These are phyloP conservation scores for Taphrina wiesneri DNA, from an alignment of 1,139 yeast genomes.

Conservation along the genomic window DNA sequence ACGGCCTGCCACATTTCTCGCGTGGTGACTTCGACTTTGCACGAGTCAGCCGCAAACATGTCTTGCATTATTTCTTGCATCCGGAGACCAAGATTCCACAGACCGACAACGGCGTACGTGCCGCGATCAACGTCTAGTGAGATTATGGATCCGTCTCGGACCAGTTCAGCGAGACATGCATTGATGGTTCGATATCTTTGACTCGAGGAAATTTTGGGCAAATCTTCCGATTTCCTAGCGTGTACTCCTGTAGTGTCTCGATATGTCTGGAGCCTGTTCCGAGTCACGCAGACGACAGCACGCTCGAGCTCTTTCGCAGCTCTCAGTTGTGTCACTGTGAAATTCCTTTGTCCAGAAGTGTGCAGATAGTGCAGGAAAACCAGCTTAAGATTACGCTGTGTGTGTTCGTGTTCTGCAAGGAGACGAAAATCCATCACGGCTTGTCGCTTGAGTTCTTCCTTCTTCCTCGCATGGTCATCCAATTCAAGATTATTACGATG, in stretches of 20 bases:
- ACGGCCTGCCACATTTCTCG: constrained; percentile 21
- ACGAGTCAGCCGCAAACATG: not conserved
- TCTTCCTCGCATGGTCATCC: not conserved
- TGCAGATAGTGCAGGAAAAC: constrained; percentile 13
- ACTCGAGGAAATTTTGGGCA: not conserved
- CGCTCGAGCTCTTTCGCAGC: constrained; percentile 17
- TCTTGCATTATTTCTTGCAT: constrained; percentile 4
- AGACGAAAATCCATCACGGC: not conserved
- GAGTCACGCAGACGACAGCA: constrained; percentile 23
- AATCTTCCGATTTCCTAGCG: not conserved
- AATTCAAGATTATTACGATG: not conserved
- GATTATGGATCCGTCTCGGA: constrained; percentile 23
- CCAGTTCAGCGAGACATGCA: constrained; percentile 25
- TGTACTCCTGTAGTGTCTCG: not conserved
- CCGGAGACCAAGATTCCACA: constrained; percentile 30
- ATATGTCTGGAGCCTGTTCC: not conserved
- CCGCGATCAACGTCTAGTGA: not conserved
- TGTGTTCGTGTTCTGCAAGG: not conserved
- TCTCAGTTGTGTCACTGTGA: constrained; percentile 24
- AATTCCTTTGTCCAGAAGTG: not conserved
- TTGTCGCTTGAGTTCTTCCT: not conserved
- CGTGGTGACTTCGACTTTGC: constrained; percentile 1
- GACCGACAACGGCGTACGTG: constrained; percentile 21
- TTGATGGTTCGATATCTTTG: constrained; percentile 25
- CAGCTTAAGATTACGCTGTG: constrained; percentile 14